These are phyloP conservation scores for Stellera chamaejasme DNA, from an alignment of 345 rosid species.

Conservation along the genomic window DNA sequence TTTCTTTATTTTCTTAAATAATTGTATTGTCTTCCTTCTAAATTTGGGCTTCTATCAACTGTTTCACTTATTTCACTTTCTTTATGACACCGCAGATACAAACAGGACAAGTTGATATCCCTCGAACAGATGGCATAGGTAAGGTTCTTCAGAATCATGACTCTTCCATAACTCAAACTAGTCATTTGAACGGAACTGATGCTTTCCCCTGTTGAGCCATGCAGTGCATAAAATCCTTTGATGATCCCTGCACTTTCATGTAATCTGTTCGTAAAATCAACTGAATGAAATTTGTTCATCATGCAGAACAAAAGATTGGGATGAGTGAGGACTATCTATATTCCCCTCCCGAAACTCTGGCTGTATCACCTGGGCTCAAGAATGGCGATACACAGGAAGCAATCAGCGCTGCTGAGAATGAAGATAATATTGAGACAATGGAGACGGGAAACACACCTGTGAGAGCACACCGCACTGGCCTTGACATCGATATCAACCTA, in stretches of 20 bases:
- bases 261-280: background rate
- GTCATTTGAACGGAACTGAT: no score
- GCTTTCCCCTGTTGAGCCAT: background rate
- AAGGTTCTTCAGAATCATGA: slow-evolving; percentile 6
- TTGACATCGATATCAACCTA: slow-evolving; percentile 54
- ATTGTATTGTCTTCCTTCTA: no score
- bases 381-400: slow-evolving; percentile 38
- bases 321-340: slow-evolving; percentile 12
- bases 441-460: slow-evolving; percentile 18
- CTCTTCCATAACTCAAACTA: background rate
- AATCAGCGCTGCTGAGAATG: slow-evolving; percentile 22
- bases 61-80: background rate
- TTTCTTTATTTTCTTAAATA: no score
- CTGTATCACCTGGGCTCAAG: slow-evolving; percentile 14
- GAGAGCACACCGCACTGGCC: slow-evolving; percentile 25
- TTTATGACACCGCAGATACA: slow-evolving; percentile 27
- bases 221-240: background rate
- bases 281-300: slow-evolving; percentile 2
- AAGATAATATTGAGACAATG: slow-evolving; percentile 16
- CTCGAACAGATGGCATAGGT: slow-evolving; percentile 31
- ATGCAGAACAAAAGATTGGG: slow-evolving; percentile 27
- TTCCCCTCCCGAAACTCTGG: slow-evolving; percentile 15
- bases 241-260: no score
- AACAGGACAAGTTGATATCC: slow-evolving; percentile 28
- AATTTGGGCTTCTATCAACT: background rate